Evolutionary conservation across 2,329 filamentous ascomycete genomes (phyloP), one percentile per base, ranked within the genome.

Genomic region (Alternaria triticimaculans): DNA sequence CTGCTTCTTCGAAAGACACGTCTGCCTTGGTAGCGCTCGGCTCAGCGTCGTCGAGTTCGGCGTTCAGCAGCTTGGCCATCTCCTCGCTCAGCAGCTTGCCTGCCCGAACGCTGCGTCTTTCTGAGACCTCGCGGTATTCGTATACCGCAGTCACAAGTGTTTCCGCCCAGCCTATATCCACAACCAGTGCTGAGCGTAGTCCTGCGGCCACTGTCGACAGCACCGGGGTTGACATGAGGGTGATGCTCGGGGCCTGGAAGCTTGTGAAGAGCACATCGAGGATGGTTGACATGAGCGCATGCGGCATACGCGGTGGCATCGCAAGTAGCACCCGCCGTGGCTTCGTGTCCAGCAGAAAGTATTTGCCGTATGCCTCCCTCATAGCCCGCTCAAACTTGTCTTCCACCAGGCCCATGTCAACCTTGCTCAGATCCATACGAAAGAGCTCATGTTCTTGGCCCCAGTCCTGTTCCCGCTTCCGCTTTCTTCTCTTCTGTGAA

Each of bases 121-220:
- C 88, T 15, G 86, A 84, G 2, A 97, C 88, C 77, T 97, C 94
- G 58, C 92, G 90, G 78, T 94, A 97, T 80, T 99, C 96, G 76
- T 94, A 98, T 7, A 98, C 86, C 6, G 90, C 92, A 0, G 93
- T 97, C 21, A 96, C 88, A 0, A 90, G 87, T 0, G 94, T 97
- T 80, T 98, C 96, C 45, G 89, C 87, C 96, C 96, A 99, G 46
- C 95, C 96, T 64, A 99, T 86, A 75, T 99, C 94, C 41, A 99
- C 85, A 0, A 98, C 88, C 45, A 99, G 80, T 1, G 91, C 93
- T n/a, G 92, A 93, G 14, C 96, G 89, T 44, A 97, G 83, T 1
- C 96, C 96, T 6, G 94, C 94, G 8, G 91, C 91, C 4, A 94
- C 87, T 7, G 91, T 85, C 2, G 89, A 85, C 80, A 96, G 90